Evolutionary conservation across 352 stramenopile genomes (phyloP).

Genomic region (Globisporangium mamillatum): DNA sequence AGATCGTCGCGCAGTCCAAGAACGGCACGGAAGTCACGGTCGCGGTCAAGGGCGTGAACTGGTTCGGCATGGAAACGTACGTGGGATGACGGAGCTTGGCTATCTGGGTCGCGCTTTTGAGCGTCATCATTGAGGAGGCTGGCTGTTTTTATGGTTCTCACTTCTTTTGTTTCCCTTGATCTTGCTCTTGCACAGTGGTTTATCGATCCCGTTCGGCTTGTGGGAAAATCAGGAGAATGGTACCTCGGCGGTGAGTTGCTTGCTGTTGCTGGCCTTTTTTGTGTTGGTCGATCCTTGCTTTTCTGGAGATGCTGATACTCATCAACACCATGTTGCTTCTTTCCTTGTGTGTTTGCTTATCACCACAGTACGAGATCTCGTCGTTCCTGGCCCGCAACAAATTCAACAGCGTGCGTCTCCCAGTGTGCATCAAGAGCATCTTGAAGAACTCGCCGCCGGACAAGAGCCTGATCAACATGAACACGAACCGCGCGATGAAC

Average conservation of each 20-base stretch:
- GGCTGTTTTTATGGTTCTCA: background rate
- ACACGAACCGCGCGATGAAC: constrained; percentile 68
- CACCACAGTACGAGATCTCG: constrained; percentile 51
- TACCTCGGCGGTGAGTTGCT: constrained; percentile 38
- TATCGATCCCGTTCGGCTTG: constrained; percentile 58
- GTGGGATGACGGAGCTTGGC: background rate
- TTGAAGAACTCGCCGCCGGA: constrained; percentile 39
- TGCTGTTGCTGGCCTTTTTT: background rate
- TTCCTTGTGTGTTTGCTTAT: background rate
- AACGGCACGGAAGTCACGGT: constrained; percentile 59
- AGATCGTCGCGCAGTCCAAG: constrained; percentile 18
- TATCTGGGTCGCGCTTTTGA: background rate
- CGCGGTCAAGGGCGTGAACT: constrained; percentile 66
- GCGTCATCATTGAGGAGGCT: background rate
- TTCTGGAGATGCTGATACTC: background rate
- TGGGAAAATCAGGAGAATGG: constrained; percentile 73
- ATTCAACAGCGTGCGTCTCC: constrained; percentile 66
- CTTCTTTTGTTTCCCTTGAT: background rate
- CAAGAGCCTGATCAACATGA: constrained; percentile 55
- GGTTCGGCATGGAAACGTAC: constrained; percentile 76
- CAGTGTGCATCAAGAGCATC: constrained; percentile 54
- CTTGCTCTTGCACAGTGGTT: constrained; percentile 12
- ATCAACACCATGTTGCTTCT: background rate
- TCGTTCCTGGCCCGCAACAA: constrained; percentile 67
- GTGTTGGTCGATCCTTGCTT: background rate